phyloP scores from a whole-genome alignment of 148 eudicot species.

The Amaranthus palmeri region DNA sequence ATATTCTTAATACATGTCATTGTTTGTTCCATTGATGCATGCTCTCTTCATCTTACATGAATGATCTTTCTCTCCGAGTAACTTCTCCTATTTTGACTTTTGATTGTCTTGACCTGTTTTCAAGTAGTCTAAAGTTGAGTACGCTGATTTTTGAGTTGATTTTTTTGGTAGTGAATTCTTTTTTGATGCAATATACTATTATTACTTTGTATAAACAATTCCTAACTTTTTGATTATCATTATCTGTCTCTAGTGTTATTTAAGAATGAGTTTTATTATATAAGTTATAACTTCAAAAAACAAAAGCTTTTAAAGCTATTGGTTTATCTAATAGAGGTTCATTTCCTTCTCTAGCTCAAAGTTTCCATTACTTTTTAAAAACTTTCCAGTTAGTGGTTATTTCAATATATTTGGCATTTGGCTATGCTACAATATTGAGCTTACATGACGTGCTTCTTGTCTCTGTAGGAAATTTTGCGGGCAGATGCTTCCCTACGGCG shows the following conservation, averaged over 20 bases:
- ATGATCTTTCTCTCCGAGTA: not conserved
- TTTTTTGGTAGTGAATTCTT: not conserved
- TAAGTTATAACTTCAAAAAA: not conserved
- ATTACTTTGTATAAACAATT: not conserved
- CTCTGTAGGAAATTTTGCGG: conserved; percentile 66
- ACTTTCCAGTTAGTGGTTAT: not conserved
- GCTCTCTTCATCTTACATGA: not conserved
- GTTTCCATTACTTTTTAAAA: not conserved
- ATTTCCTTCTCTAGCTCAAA: not conserved
- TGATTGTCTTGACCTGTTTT: not conserved
- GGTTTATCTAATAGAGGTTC: not conserved
- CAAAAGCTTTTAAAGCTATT: not conserved
- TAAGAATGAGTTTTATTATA: not conserved
- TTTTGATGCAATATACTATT: not conserved
- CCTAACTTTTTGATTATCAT: not conserved
- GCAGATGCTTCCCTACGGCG: conserved; percentile 71
- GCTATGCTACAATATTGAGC: not conserved
- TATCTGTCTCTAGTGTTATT: not conserved
- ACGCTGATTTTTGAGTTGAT: not conserved
- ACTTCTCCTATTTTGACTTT: not conserved
- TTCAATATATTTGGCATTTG: not conserved
- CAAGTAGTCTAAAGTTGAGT: not conserved
- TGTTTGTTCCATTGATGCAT: not conserved
- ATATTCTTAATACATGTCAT: not conserved
- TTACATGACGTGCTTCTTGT: conserved; percentile 6